Conservation (phyloP, 805 yeast genomes). For the Teunomyces lycoperdinae region DNA sequence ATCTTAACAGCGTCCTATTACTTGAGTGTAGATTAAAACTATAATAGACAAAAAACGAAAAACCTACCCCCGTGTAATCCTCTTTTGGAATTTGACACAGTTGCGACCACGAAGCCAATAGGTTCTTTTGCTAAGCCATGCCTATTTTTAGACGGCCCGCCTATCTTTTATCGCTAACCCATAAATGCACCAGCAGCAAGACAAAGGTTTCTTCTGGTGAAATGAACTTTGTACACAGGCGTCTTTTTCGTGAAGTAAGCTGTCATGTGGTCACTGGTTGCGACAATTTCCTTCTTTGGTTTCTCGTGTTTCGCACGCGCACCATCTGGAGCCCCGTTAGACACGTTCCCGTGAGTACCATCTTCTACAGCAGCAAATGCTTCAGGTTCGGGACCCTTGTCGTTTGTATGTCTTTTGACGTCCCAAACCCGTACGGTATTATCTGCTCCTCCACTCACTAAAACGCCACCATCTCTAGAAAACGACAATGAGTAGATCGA, state of each 20-base stretch:
- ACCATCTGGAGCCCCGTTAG: slow-evolving; percentile 9
- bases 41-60: not conserved
- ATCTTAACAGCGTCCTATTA: not conserved
- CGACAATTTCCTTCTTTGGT: slow-evolving; percentile 67
- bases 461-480: slow-evolving; percentile 81
- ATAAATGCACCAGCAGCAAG: slow-evolving; percentile 87
- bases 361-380: slow-evolving; percentile 38
- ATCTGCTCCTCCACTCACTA: slow-evolving; percentile 92
- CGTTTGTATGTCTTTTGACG: slow-evolving; percentile 77
- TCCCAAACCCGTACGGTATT: slow-evolving; percentile 96
- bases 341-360: slow-evolving; percentile 6
- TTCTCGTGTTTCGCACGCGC: slow-evolving; percentile 37
- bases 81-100: no score
- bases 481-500: slow-evolving; percentile 83
- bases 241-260: slow-evolving; percentile 92
- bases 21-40: not conserved
- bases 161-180: slow-evolving; percentile 13
- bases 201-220: slow-evolving; percentile 86
- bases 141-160: slow-evolving; percentile 1
- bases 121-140: not conserved
- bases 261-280: slow-evolving; percentile 87
- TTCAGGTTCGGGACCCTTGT: slow-evolving; percentile 76
- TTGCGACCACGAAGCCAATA: not conserved
- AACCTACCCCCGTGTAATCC: not conserved
- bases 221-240: slow-evolving; percentile 89